These are phyloP conservation scores for Paraphaeosphaeria sporulosa DNA, from an alignment of 2,329 filamentous ascomycete genomes.

Conservation along the genomic window DNA sequence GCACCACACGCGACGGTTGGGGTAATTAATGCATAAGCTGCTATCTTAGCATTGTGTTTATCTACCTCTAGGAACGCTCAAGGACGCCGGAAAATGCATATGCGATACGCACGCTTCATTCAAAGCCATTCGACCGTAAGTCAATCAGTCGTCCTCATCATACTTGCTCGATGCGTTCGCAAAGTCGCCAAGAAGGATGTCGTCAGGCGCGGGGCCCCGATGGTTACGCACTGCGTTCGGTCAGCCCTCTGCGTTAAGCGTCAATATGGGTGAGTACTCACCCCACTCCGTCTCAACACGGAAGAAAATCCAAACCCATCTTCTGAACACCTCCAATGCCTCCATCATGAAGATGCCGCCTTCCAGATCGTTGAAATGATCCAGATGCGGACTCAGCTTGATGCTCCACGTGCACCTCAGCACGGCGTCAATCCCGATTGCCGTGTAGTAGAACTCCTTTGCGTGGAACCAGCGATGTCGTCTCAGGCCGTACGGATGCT, in stretches of 20 bases:
- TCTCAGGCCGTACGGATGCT: conserved; percentile 80
- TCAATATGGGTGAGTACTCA: conserved; percentile 48
- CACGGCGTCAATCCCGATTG: conserved; percentile 78
- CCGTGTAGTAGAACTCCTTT: conserved; percentile 80
- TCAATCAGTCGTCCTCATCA: conserved; percentile 62
- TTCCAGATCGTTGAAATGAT: conserved; percentile 86
- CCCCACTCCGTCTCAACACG: conserved; percentile 94
- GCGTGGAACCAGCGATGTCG: conserved; percentile 75
- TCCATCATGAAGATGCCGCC: conserved; percentile 88
- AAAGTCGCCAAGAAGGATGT: conserved; percentile 75
- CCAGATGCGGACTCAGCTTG: conserved; percentile 82
- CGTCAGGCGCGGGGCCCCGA: conserved; percentile 66
- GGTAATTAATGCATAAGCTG: not conserved
- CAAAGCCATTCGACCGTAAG: not conserved
- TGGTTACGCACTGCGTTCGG: conserved; percentile 59
- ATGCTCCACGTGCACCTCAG: conserved; percentile 91
- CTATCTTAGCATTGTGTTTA: not conserved
- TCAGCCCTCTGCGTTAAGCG: conserved; percentile 18
- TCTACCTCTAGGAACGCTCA: conserved; percentile 8
- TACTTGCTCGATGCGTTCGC: conserved; percentile 62
- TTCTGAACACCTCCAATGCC: conserved; percentile 81
- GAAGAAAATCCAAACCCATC: conserved; percentile 98
- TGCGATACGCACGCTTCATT: conserved; percentile 13
- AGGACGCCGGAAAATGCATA: conserved; percentile 11
- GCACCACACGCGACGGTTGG: no score